Evolutionary conservation across 305 asterid species (phyloP), one percentile per base, ranked within the genome.

Genomic region (Andrographis paniculata): DNA sequence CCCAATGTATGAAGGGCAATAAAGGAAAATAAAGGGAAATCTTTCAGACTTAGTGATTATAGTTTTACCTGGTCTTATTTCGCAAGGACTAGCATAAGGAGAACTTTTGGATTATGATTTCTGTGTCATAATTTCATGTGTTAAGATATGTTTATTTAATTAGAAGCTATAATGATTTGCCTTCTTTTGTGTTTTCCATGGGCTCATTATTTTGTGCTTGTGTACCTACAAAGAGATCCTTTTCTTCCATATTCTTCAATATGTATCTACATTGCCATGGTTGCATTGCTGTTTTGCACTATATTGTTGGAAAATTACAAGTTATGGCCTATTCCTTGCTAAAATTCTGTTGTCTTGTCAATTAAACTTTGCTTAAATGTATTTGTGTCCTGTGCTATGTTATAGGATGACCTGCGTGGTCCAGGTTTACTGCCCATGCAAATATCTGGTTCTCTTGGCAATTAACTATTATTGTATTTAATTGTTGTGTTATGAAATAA

Each of bases 401-500:
- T 24, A n/a, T n/a, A n/a, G 30, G 6, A 24, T 24, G 30, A 24
- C 8, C 30, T 24, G 30, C 8, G 6, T 24, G n/a, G n/a, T n/a
- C n/a, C n/a, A n/a, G n/a, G n/a, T 24, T 24, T 24, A 8, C 30
- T 31, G 37, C 37, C 12, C 37, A 31, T 8, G 37, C 37, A 31
- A 31, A 31, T 5, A 3, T 10, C 11, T 1, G 8, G 37, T 8
- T 4, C 12, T 31, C 12, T 31, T 31, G 37, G 37, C 30, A 24
- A 4, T 31, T 31, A 31, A 31, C n/a, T n/a, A 11, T 5, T 14
- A 31, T 31, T 31, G 14, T 5, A 14, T 11, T 37, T 37, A 13
- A 3, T 37, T 37, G 8, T 37, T 5, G 1, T 37, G 40, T 20
- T 50, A 42, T 38, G 43, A 11, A 43, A 61, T 54, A 33, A 33